Evolutionary conservation across 2,329 filamentous ascomycete genomes (phyloP).

Genomic region (Stachybotrys chlorohalonatus): DNA sequence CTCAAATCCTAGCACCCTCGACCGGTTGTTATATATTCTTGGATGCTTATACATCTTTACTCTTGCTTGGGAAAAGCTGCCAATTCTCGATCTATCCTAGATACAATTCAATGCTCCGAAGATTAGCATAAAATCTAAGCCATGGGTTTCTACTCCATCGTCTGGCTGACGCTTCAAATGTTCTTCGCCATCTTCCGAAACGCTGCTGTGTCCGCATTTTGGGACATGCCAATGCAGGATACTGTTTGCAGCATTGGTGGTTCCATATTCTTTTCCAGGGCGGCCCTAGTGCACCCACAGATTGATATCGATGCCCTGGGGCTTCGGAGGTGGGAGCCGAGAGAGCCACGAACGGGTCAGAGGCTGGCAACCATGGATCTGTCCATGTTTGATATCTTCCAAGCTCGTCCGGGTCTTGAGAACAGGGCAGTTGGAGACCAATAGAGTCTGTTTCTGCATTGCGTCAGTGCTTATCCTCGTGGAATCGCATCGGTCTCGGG

Average conservation of each 20-base stretch:
- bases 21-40: not conserved
- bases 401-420: slow-evolving; percentile 2
- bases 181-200: slow-evolving; percentile 24
- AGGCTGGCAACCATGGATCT: slow-evolving; percentile 17
- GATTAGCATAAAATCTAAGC: slow-evolving; percentile 15
- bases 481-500: not conserved
- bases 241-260: slow-evolving; percentile 18
- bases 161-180: slow-evolving; percentile 18
- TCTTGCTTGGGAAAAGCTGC: slow-evolving; percentile 15
- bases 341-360: slow-evolving; percentile 14
- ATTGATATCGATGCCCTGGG: slow-evolving; percentile 22
- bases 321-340: slow-evolving; percentile 20
- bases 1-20: not conserved
- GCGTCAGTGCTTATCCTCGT: not conserved
- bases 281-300: slow-evolving; percentile 16
- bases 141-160: slow-evolving; percentile 8
- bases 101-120: slow-evolving; percentile 15
- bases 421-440: not conserved
- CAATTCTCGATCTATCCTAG: slow-evolving; percentile 20
- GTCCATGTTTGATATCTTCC: slow-evolving; percentile 19
- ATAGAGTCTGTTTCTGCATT: not conserved
- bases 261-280: slow-evolving; percentile 21
- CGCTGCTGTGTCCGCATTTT: slow-evolving; percentile 21
- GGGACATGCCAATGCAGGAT: slow-evolving; percentile 15
- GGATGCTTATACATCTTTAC: slow-evolving; percentile 15